phyloP scores from a whole-genome alignment of 768 basidiomycete genomes.

The Trametes coccinea region DNA sequence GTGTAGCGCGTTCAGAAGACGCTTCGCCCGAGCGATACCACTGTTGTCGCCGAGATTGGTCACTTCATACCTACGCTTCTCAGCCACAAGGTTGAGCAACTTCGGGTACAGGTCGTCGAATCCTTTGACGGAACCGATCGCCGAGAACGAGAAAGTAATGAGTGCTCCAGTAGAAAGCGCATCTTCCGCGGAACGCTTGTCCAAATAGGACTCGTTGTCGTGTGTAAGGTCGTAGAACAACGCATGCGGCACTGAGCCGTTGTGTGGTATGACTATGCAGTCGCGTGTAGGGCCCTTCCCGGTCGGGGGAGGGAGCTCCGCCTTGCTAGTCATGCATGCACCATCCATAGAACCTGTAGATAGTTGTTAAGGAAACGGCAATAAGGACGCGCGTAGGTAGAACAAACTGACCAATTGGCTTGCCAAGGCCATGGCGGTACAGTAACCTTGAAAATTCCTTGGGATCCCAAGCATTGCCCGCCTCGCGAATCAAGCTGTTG shows the following conservation, averaged over 20 bases:
- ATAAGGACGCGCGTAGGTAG: too few relatives aligned
- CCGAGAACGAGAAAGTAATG: constrained; percentile 87
- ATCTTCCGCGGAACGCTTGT: constrained; percentile 93
- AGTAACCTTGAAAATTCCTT: constrained; percentile 89
- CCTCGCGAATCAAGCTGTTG: constrained; percentile 92
- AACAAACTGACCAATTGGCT: constrained; percentile 74
- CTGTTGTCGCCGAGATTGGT: constrained; percentile 46
- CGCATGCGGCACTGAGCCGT: constrained; percentile 89
- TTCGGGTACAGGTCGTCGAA: constrained; percentile 98
- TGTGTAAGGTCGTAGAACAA: constrained; percentile 95
- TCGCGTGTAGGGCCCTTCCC: constrained; percentile 77
- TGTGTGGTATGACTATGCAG: constrained; percentile 74
- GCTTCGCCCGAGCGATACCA: constrained; percentile 43
- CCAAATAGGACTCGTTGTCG: constrained; percentile 90
- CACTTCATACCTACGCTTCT: constrained; percentile 78
- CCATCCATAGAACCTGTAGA: constrained; percentile 86
- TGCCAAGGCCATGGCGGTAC: constrained; percentile 88
- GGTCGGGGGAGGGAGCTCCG: constrained; percentile 79
- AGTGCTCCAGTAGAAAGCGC: constrained; percentile 92
- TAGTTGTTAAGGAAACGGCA: background rate
- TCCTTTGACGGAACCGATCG: constrained; percentile 92
- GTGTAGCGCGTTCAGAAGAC: constrained; percentile 84
- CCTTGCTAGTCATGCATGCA: constrained; percentile 75
- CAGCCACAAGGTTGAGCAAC: constrained; percentile 84
- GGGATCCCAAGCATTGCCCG: constrained; percentile 87